Percentiles rank a stretch among this genome's conserved stretches.
These are phyloP conservation scores for Solanum sparsipilum DNA, from an alignment of 257 asterid genomes.

Conservation along the genomic window DNA sequence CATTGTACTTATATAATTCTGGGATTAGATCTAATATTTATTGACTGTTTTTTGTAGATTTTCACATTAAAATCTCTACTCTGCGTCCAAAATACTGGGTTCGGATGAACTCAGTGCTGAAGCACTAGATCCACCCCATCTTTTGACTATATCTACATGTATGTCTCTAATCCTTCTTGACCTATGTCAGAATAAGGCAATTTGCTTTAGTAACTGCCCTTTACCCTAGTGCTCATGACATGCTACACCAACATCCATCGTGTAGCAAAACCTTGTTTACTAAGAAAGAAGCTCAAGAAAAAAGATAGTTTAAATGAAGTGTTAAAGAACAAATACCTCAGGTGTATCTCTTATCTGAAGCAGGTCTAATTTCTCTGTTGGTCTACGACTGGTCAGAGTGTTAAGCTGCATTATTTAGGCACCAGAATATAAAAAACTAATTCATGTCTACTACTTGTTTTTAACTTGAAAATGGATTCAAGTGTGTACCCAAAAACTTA, in stretches of 20 bases:
- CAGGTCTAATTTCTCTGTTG: slow-evolving; percentile 82
- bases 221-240: not conserved
- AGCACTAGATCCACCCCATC: not conserved
- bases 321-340: slow-evolving; percentile 31
- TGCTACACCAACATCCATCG: not conserved
- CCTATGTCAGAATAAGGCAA: not conserved
- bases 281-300: not conserved
- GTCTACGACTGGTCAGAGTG: slow-evolving; percentile 63
- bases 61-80: not conserved
- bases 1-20: not conserved
- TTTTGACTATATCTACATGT: not conserved
- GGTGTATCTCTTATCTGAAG: slow-evolving; percentile 67
- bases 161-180: not conserved
- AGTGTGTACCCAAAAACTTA: slow-evolving; percentile 87
- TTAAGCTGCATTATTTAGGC: slow-evolving; percentile 55
- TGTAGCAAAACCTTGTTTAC: not conserved
- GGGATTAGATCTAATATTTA: not conserved
- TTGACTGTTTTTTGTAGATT: not conserved
- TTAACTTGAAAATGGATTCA: slow-evolving; percentile 2
- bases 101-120: not conserved
- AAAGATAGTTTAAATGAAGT: not conserved
- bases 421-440: not conserved
- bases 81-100: not conserved
- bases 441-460: not conserved
- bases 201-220: not conserved